phyloP scores from a whole-genome alignment of 345 rosid genomes.

The Lagerstroemia speciosa region DNA sequence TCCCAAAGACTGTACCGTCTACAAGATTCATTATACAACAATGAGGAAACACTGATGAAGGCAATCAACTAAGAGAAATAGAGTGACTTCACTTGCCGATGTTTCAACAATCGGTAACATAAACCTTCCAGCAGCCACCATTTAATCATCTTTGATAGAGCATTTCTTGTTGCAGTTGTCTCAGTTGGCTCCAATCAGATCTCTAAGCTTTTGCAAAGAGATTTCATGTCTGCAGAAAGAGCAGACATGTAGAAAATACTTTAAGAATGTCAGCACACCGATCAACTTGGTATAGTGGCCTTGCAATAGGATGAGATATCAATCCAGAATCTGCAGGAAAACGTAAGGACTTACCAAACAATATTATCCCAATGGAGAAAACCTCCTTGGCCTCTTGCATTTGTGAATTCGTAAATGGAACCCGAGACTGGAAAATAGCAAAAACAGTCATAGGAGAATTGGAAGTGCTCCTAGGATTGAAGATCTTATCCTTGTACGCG shows the following conservation, averaged over 20 bases:
- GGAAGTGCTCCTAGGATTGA: too few relatives aligned
- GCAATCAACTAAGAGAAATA: background rate
- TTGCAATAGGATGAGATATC: background rate
- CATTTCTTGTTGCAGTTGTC: background rate
- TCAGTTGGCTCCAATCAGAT: background rate
- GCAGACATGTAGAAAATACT: background rate
- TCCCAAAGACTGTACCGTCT: background rate
- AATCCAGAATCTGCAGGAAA: background rate
- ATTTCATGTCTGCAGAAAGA: background rate
- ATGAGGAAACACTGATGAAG: background rate
- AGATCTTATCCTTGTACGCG: too few relatives aligned
- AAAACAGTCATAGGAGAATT: slow-evolving; percentile 5
- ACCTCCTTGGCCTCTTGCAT: slow-evolving; percentile 75
- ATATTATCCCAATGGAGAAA: slow-evolving; percentile 64
- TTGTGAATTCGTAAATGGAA: slow-evolving; percentile 62
- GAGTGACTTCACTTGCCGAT: background rate
- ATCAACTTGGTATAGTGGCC: background rate
- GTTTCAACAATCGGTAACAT: background rate
- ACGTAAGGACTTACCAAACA: slow-evolving; percentile 23
- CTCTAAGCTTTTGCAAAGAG: background rate
- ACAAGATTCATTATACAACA: background rate
- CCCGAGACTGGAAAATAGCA: slow-evolving; percentile 41
- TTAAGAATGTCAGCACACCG: background rate
- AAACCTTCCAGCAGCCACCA: background rate
- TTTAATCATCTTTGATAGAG: too few relatives aligned